Base-by-base conservation (phyloP, 129 eudicot species). In the Kitagawia praeruptora region DNA sequence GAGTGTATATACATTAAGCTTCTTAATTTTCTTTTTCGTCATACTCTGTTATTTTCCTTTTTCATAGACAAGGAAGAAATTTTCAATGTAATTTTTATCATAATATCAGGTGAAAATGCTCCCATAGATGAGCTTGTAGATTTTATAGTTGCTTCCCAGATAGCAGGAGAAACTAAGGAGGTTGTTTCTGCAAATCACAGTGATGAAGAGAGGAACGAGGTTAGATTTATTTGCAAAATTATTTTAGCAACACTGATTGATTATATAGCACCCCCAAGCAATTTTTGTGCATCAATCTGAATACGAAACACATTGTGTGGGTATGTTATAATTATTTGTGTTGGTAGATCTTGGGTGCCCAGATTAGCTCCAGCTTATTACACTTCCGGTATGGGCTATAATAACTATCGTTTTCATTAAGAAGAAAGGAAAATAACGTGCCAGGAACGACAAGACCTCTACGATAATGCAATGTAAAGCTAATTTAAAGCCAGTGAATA, bases 111-210 rank as follows among this genome's bases (percentile, higher is more conserved):
- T 40, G 83, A 79, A 85, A 74, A 76, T 86, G 89, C 97, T 83
- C 85, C 90, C 42, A 53, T 91, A 70, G 69, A 77, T 70, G 90
- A 88, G 85, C 81, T 93, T 48, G 93, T 93, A 70, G 98, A 93
- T 88, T 83, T 86, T 80, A 93, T 93, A 75, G 84, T 85, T 85
- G 98, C 98, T 78, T 86, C 90, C 70, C 87, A 88, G 83, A 82
- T 91, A 82, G 95, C 91, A 61, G 83, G 82, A 45, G 87, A 85
- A 28, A 76, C 77, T 70, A 83, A 84, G 46, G 80, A 86, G 63
- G 74, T 67, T 70, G 80, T 82, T 19, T 85, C 51, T 38, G 76
- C 38, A 42, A 42, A 73, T 42, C 53, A 44, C 47, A 18, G 8
- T n/a, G 83, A n/a, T 81, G 86, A 79, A 80, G 88, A 80, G 27